Evolutionary conservation across 768 basidiomycete species (phyloP), one percentile per base, ranked within the genome.

Genomic region (Pulveroboletus sp.): DNA sequence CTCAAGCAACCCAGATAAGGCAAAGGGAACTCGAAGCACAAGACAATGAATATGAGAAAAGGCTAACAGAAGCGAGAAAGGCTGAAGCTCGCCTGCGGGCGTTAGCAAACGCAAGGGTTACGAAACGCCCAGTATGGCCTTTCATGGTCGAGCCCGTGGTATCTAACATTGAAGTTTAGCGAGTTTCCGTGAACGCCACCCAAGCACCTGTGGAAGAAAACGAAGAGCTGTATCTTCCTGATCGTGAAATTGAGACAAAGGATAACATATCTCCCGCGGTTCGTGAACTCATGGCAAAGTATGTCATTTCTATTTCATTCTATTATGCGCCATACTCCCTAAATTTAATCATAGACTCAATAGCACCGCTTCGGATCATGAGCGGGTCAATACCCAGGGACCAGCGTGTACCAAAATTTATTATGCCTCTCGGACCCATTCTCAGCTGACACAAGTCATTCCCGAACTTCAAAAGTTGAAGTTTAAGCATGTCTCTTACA

Each of bases 391-490:
- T 25, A 47, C 57, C 25, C 71, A 71, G 38, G 84, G 84, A 49
- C 75, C 76, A 14, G 75, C 77, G 5, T 88, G 86, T 60, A 86
- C 81, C 32, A 89, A 92, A 74, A 85, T 98, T 51, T 97, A 83
- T 66, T 97, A 94, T 61, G 89, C 94, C 0, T 98, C 97, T 0
- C 77, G 95, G 27, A 99, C 95, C 1, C 95, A 99, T 68, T 94
- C 94, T 2, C 95, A 99, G 61, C 79, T 99, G 4, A 77, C 93
- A 2, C 95, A 99, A 65, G 77, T 98, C 4, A 75, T 94, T 16
- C 85, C 87, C 4, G 97, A 99, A 62, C 73, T 97, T 10, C 76
- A 72, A 34, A 87, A 82, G 57, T 78, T 95, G n/a, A 75, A 75
- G 52, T 64, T 94, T 63, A 63, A 68, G 16, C 45, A 71, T 40